phyloP scores from a whole-genome alignment of 2,329 filamentous ascomycete species.

The Diaporthe ilicicola region DNA sequence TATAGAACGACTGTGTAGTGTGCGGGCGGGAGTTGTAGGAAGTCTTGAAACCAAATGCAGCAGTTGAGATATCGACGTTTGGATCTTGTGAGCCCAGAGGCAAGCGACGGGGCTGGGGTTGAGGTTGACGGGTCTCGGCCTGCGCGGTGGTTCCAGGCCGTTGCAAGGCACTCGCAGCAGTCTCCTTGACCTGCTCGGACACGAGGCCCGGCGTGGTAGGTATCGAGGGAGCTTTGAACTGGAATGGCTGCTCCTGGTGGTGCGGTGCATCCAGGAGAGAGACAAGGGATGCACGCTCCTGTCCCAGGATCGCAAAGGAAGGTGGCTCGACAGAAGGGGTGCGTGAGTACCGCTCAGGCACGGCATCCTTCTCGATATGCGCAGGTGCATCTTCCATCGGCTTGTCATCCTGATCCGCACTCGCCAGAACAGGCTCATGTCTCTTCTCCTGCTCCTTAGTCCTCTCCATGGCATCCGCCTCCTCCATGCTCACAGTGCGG shows the following conservation, averaged over 20 bases:
- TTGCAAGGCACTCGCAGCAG: constrained; percentile 27
- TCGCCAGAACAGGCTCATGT: constrained; percentile 35
- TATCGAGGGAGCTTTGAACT: constrained; percentile 52
- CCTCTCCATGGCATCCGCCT: constrained; percentile 54
- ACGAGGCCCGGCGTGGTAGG: constrained; percentile 51
- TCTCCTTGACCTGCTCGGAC: constrained; percentile 32
- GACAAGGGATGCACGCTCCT: constrained; percentile 65
- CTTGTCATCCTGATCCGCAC: constrained; percentile 38
- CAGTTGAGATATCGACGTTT: constrained; percentile 25
- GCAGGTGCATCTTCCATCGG: constrained; percentile 31
- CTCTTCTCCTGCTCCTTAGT: constrained; percentile 39
- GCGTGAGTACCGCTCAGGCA: constrained; percentile 54
- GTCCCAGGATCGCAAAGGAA: constrained; percentile 61
- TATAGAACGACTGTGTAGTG: constrained; percentile 56
- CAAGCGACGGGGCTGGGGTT: constrained; percentile 2
- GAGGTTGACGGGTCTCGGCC: constrained; percentile 1
- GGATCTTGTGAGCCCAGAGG: constrained; percentile 30
- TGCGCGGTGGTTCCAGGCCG: not conserved
- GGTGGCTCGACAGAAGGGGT: constrained; percentile 71
- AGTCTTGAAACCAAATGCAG: constrained; percentile 19
- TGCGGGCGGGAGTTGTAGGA: constrained; percentile 48
- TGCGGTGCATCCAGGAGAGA: constrained; percentile 68
- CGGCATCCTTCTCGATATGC: not conserved
- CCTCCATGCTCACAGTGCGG: constrained; percentile 64
- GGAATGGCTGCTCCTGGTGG: constrained; percentile 46